These are phyloP conservation scores for Durotheca rogersii DNA, from an alignment of 495 filamentous ascomycete genomes.

Conservation along the genomic window DNA sequence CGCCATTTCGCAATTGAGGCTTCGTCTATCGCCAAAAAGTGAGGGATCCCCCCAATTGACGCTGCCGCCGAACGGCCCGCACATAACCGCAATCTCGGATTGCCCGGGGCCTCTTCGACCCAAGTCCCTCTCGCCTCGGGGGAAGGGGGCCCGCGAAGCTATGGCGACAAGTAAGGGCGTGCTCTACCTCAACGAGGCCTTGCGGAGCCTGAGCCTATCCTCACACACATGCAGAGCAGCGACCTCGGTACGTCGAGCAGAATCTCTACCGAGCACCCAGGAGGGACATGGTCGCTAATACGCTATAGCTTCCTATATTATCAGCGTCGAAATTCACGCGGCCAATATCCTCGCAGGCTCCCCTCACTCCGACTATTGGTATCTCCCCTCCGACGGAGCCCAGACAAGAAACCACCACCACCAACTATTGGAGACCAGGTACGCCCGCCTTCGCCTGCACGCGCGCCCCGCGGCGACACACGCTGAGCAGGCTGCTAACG, in stretches of 20 bases:
- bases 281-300: constrained; percentile 2
- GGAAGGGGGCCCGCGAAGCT: constrained; percentile 6
- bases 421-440: constrained; percentile 34
- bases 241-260: constrained; percentile 24
- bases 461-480: no score
- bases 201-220: constrained; percentile 44
- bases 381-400: no score
- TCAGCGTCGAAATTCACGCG: constrained; percentile 44
- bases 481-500: no score
- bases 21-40: no score
- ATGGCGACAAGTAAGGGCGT: constrained; percentile 50
- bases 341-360: constrained; percentile 77
- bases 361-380: constrained; percentile 46
- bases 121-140: neutral
- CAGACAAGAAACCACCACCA: no score
- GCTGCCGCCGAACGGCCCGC: neutral
- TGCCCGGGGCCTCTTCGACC: no score
- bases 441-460: constrained; percentile 11
- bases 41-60: no score
- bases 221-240: constrained; percentile 42
- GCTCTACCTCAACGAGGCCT: constrained; percentile 50
- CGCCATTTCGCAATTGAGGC: no score
- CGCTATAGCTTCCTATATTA: constrained; percentile 27
- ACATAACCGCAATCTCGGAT: neutral
- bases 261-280: neutral